Base-by-base conservation (phyloP, 495 filamentous ascomycete species). In the Neurospora africana region DNA sequence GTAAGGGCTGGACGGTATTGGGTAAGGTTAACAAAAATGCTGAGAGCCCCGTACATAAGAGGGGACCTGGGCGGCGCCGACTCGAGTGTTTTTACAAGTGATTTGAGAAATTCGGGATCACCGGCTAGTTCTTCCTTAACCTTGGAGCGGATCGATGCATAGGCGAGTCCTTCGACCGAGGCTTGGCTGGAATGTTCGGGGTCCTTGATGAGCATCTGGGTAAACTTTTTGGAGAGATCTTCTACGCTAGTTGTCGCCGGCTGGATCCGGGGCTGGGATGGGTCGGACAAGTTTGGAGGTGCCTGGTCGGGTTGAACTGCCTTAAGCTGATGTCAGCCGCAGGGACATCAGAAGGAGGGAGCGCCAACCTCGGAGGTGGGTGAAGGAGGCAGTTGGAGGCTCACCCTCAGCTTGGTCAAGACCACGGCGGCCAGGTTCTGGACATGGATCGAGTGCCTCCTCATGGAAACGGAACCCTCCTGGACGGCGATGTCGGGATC, bases 101-200 rank as follows among this genome's bases (percentile, higher is more conserved):
- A 85, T 53, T 85, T 86, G 43, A 98, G 78, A 68, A 97, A 91
- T 10, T 78, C 72, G 15, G 82, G 79, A 74, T 97, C 91, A 23
- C 83, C 83, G 27, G 89, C 86, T 3, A 99, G 83, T 47, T 89
- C 84, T 75, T 98, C 92, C 77, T 95, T 97, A 70, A 97, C 87
- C 44, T 85, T 88, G 9, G 94, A 88, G 76, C 92, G 91, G 23
- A 97, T 84, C 6, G 94, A 95, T 5, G 92, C 88, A 79, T 95
- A 98, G 30, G 95, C 95, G 71, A 99, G 83, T n/a, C 94, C 96
- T 79, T 99, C 95, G 38, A 99, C 88, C 5, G 93, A 90, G 75
- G 89, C 87, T 61, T 91, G 84, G 58, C 81, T 81, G 53, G 83
- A 83, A 70, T 86, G 83, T 71, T 88, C 84, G 47, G 88, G 84